Conservation (phyloP, 345 rosid genomes). For the Salix brachista region DNA sequence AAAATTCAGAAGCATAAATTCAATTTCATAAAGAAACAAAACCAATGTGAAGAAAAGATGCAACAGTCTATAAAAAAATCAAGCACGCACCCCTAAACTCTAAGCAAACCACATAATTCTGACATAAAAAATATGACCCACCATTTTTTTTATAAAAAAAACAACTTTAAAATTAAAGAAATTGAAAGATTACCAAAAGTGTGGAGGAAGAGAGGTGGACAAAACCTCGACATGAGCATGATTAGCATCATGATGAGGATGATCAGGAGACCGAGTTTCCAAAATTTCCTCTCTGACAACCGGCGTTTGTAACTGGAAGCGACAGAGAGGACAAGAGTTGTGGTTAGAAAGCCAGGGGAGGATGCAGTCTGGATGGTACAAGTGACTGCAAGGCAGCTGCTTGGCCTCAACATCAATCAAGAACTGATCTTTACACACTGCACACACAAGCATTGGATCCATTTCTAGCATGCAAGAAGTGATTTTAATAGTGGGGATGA, state of each 20-base stretch:
- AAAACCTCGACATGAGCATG: slow-evolving; percentile 9
- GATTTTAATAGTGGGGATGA: slow-evolving; percentile 27
- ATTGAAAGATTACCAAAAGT: slow-evolving; percentile 1
- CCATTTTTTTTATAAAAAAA: too few relatives aligned
- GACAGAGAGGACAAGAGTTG: slow-evolving; percentile 57
- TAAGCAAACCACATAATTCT: too few relatives aligned
- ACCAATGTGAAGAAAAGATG: too few relatives aligned
- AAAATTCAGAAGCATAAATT: too few relatives aligned
- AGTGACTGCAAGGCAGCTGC: slow-evolving; percentile 49
- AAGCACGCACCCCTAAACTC: too few relatives aligned
- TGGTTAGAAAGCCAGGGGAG: slow-evolving; percentile 52
- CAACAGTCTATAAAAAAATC: too few relatives aligned
- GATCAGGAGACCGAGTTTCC: background rate
- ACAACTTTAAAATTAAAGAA: background rate
- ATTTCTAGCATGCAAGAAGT: slow-evolving; percentile 30
- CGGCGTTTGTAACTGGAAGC: slow-evolving; percentile 36
- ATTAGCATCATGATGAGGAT: background rate
- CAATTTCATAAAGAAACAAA: too few relatives aligned
- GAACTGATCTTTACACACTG: slow-evolving; percentile 53
- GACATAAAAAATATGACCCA: too few relatives aligned
- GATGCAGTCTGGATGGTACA: slow-evolving; percentile 56
- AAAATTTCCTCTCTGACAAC: background rate
- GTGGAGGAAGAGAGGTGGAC: slow-evolving; percentile 14
- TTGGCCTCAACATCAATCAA: slow-evolving; percentile 33
- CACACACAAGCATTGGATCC: slow-evolving; percentile 35